Percentiles rank a stretch among this genome's conserved stretches.
phyloP scores from a whole-genome alignment of 371 early-diverging fungal genomes.

The Haplosporangium sp. region DNA sequence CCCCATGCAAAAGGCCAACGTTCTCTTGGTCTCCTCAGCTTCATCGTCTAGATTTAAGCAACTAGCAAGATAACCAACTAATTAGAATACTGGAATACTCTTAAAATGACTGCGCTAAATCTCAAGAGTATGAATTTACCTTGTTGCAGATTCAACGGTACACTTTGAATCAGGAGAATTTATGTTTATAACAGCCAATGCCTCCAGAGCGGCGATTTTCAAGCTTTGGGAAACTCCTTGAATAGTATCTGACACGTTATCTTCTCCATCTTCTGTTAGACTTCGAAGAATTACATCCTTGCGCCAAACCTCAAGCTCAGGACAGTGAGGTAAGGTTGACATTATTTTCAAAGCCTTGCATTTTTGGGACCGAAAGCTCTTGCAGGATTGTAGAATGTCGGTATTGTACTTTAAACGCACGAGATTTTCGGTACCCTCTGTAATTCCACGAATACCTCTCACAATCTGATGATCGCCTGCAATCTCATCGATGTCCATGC shows the following conservation, averaged over 20 bases:
- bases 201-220: slow-evolving; percentile 18
- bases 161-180: slow-evolving; percentile 11
- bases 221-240: not conserved
- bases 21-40: slow-evolving; percentile 13
- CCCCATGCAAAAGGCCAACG: slow-evolving; percentile 32
- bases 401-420: slow-evolving; percentile 27
- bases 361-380: slow-evolving; percentile 22
- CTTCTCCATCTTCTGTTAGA: slow-evolving; percentile 4
- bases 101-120: not conserved
- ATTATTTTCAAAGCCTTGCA: slow-evolving; percentile 33
- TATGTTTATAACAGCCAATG: slow-evolving; percentile 23
- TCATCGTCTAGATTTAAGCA: slow-evolving; percentile 16
- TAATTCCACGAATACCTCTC: slow-evolving; percentile 10
- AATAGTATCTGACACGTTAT: not conserved
- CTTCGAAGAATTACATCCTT: slow-evolving; percentile 15
- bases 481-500: slow-evolving; percentile 13
- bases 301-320: slow-evolving; percentile 23
- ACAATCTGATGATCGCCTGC: slow-evolving; percentile 24
- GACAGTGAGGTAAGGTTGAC: slow-evolving; percentile 23
- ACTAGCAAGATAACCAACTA: slow-evolving; percentile 6
- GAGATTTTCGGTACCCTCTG: slow-evolving; percentile 36
- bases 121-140: slow-evolving; percentile 4
- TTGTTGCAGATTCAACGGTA: slow-evolving; percentile 10
- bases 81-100: not conserved
- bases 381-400: slow-evolving; percentile 24